Evolutionary conservation across 2,329 filamentous ascomycete genomes (phyloP).

Genomic region (Catunica adiposa): DNA sequence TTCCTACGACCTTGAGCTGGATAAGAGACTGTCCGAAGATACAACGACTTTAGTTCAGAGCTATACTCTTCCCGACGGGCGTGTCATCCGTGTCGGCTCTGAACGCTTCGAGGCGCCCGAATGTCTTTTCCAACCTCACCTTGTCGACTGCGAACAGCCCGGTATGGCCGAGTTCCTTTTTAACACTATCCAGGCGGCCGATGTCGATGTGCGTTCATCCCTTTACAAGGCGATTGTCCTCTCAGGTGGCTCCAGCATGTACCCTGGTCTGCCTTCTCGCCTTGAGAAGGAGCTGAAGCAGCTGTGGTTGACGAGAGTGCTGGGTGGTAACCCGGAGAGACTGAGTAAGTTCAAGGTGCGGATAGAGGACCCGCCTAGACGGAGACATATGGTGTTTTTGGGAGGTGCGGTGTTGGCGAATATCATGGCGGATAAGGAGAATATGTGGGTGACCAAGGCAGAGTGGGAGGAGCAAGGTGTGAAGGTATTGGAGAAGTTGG

Average conservation of each 20-base stretch:
- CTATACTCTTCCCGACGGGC: conserved; percentile 91
- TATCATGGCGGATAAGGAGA: conserved; percentile 97
- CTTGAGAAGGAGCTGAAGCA: conserved; percentile 98
- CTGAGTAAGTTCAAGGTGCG: conserved; percentile 98
- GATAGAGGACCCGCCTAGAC: conserved; percentile 90
- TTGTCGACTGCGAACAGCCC: conserved; percentile 93
- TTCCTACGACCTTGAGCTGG: conserved; percentile 90
- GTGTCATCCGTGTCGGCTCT: conserved; percentile 88
- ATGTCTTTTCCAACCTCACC: conserved; percentile 94
- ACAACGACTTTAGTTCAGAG: conserved; percentile 94
- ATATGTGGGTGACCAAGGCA: conserved; percentile 95
- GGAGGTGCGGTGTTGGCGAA: conserved; percentile 93
- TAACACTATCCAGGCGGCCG: conserved; percentile 93
- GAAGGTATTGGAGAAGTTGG: conserved; percentile 76
- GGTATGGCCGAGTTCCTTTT: conserved; percentile 95
- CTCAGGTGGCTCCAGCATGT: conserved; percentile 97
- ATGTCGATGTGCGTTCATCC: conserved; percentile 84
- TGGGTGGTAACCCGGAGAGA: conserved; percentile 82
- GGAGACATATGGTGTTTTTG: conserved; percentile 98
- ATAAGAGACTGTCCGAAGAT: conserved; percentile 90
- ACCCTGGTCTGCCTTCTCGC: conserved; percentile 82
- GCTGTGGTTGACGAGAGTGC: conserved; percentile 83
- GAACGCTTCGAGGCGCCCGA: conserved; percentile 97
- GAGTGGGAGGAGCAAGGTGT: conserved; percentile 93
- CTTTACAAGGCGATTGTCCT: conserved; percentile 96